These are phyloP conservation scores for Tetrahymena malaccensis DNA, from an alignment of 73 alveolate genomes.

Conservation along the genomic window DNA sequence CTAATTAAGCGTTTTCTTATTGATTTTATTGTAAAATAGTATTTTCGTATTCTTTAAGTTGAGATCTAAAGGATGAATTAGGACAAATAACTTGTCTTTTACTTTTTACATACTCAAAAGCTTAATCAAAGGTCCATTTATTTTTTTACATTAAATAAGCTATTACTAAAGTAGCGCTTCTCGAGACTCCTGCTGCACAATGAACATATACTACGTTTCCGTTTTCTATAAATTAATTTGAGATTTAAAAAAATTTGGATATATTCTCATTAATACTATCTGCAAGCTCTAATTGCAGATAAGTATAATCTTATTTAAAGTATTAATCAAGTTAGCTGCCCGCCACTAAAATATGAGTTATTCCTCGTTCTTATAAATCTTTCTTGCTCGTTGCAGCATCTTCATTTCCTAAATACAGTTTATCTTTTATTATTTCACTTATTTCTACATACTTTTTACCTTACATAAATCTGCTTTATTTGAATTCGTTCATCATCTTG, in stretches of 20 bases:
- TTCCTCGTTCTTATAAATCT: not conserved
- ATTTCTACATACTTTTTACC: not conserved
- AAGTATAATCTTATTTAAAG: not conserved
- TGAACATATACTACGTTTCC: slow-evolving; percentile 39
- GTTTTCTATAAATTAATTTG: not conserved
- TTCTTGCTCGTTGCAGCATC: not conserved
- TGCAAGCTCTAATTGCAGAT: not conserved
- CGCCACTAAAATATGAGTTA: not conserved
- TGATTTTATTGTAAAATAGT: not conserved
- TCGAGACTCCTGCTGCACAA: slow-evolving; percentile 58
- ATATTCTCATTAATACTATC: not conserved
- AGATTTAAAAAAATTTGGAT: not conserved
- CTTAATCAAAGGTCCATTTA: slow-evolving; percentile 34
- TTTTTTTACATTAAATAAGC: slow-evolving; percentile 49
- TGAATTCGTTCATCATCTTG: not conserved
- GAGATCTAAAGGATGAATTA: slow-evolving; percentile 46
- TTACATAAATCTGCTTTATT: not conserved
- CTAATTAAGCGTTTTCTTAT: not conserved
- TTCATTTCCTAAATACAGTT: not conserved
- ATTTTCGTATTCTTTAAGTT: slow-evolving; percentile 26
- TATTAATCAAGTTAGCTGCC: not conserved
- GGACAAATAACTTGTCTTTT: slow-evolving; percentile 40
- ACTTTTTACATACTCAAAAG: slow-evolving; percentile 25
- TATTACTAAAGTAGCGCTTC: slow-evolving; percentile 51
- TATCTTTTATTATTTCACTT: not conserved